Evolutionary conservation across 2,329 filamentous ascomycete genomes (phyloP), one percentile per base, ranked within the genome.

Genomic region (Phialophora tarda): DNA sequence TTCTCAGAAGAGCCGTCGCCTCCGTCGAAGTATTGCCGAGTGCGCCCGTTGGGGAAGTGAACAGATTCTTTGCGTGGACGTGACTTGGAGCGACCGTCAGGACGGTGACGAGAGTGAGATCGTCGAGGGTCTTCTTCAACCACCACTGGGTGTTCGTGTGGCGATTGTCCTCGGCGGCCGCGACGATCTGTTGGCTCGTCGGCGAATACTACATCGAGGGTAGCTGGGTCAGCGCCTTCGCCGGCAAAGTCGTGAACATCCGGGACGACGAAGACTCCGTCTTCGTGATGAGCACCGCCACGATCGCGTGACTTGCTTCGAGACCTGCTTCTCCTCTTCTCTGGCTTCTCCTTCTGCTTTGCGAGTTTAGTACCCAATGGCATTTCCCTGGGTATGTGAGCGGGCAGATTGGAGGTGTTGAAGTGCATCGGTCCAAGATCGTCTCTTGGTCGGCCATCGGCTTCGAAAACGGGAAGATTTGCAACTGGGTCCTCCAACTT

Each of bases 311-410:
- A 69, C 48, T 67, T 67, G 53, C 68, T 67, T 17, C 65, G 48
- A 14, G 65, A 67, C 38, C 63, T 64, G 60, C 63, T 66, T 38
- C 55, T 59, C 34, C 64, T 65, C 53, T 68, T 71, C n/a, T 62
- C 55, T 28, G 47, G n/a, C 28, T 71, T 68, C 17, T 65, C 65
- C 50, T 66, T 61, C 55, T 67, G 63, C 44, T 65, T 64, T 53
- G 67, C 69, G 12, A 60, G 64, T 32, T 64, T 67, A n/a, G 68
- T 55, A 10, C 71, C 71, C 26, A 72, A 64, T n/a, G 71, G 71
- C 58, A 60, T 68, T 23, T 72, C 71, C 32, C 59, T 50, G 4
- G 66, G 62, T 38, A 71, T 72, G n/a, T 71, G 64, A 21, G 69
- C 68, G n/a, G 69, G 71, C 17, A 72, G 66, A 8, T 63, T 63